phyloP scores from a whole-genome alignment of 768 basidiomycete genomes.

The Boletus rufocinnamomeus region DNA sequence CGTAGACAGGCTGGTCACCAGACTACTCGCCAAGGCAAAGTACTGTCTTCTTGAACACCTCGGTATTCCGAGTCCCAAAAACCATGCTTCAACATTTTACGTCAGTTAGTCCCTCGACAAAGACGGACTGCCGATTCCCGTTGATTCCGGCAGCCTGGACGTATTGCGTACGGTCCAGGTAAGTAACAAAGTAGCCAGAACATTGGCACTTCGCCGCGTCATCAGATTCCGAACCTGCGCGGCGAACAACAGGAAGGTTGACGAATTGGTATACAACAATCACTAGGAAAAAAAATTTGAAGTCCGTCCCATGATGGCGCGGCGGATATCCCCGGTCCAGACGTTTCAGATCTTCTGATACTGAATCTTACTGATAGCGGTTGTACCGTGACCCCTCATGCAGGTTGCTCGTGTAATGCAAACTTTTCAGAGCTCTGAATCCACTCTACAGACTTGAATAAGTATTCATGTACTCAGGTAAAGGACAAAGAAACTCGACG shows the following conservation, averaged over 20 bases:
- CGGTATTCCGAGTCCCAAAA: neutral
- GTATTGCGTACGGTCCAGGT: neutral
- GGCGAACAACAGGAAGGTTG: neutral
- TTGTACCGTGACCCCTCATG: neutral
- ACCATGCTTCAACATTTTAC: neutral
- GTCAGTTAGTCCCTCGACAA: neutral
- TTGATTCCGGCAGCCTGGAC: neutral
- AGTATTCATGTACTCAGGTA: no score
- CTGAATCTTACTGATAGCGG: constrained; percentile 5
- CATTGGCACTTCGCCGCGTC: constrained; percentile 1
- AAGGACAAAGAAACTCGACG: no score
- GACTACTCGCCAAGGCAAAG: neutral
- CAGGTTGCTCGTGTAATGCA: no score
- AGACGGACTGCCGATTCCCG: constrained; percentile 1
- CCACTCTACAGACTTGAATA: neutral
- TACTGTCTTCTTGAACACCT: neutral
- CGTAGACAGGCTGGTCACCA: neutral
- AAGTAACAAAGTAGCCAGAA: neutral
- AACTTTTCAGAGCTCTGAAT: neutral
- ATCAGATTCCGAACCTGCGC: constrained; percentile 9
- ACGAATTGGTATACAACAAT: neutral
- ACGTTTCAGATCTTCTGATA: constrained; percentile 12
- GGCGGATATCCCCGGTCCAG: neutral
- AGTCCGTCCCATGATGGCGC: neutral
- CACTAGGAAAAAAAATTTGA: neutral